Percentiles rank a stretch among this genome's conserved stretches.
These are phyloP conservation scores for Tephrocybe rancida DNA, from an alignment of 768 basidiomycete genomes.

Conservation along the genomic window DNA sequence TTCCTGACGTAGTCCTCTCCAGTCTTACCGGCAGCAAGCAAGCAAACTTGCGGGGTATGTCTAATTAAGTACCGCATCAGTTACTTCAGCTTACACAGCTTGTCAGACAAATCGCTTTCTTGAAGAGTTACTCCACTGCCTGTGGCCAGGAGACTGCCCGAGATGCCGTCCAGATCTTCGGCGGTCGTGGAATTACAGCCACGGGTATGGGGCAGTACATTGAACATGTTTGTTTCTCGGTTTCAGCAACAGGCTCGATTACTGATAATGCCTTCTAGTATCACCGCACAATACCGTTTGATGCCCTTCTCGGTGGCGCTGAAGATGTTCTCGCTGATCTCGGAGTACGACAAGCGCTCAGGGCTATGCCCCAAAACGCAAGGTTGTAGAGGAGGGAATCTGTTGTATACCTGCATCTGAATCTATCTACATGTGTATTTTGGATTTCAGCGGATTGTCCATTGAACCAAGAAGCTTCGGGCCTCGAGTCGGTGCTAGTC, in stretches of 20 bases:
- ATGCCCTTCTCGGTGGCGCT: conserved; percentile 73
- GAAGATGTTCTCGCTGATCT: conserved; percentile 68
- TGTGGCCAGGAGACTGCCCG: conserved; percentile 68
- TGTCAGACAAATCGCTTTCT: conserved; percentile 64
- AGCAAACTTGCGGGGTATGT: conserved; percentile 72
- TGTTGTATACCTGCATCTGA: too few relatives aligned
- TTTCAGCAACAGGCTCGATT: background rate
- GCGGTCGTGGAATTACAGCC: conserved; percentile 84
- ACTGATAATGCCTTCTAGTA: conserved; percentile 39
- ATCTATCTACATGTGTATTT: too few relatives aligned
- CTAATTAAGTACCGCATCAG: background rate
- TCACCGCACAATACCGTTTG: conserved; percentile 67
- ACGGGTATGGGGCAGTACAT: conserved; percentile 80
- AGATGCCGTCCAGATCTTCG: conserved; percentile 67
- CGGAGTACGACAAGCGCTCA: conserved; percentile 67
- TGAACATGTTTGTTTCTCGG: conserved; percentile 58
- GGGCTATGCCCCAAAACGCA: conserved; percentile 61
- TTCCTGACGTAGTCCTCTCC: background rate
- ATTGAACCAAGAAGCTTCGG: too few relatives aligned
- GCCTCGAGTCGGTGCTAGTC: too few relatives aligned
- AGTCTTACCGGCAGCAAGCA: conserved; percentile 75
- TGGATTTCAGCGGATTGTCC: too few relatives aligned
- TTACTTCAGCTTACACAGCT: background rate
- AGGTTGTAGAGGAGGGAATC: conserved; percentile 50
- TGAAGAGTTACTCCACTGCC: conserved; percentile 69